Percentiles rank a stretch among this genome's conserved stretches.
Evolutionary conservation across 257 asterid species (phyloP).

Genomic region (Haberlea rhodopensis): DNA sequence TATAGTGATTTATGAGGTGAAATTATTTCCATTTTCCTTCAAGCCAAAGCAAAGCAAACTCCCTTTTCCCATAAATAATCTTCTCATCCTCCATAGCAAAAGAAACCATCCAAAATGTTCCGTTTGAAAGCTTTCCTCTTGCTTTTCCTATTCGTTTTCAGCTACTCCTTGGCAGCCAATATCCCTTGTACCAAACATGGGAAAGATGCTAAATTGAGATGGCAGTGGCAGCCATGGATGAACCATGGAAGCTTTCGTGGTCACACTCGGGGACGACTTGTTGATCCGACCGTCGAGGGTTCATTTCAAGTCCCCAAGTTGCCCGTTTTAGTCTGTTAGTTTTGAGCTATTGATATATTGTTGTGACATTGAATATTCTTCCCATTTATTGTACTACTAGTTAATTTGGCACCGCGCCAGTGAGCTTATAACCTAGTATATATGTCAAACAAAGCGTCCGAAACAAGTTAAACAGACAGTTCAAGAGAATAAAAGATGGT

Average conservation of each 20-base stretch:
- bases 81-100: slow-evolving; percentile 18
- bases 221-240: slow-evolving; percentile 46
- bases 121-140: slow-evolving; percentile 32
- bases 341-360: background rate
- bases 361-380: background rate
- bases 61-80: slow-evolving; percentile 27
- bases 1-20: slow-evolving; percentile 17
- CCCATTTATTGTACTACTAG: background rate
- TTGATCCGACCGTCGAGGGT: slow-evolving; percentile 39
- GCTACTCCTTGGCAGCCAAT: slow-evolving; percentile 24
- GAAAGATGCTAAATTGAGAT: slow-evolving; percentile 26
- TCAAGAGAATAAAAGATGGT: too few species aligned
- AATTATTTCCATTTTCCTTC: slow-evolving; percentile 42
- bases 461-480: too few species aligned
- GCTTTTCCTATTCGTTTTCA: slow-evolving; percentile 35
- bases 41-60: slow-evolving; percentile 42
- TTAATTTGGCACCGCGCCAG: too few species aligned
- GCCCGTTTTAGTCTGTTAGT: slow-evolving; percentile 31
- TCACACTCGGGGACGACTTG: slow-evolving; percentile 36
- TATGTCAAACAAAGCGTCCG: too few species aligned
- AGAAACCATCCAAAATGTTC: slow-evolving; percentile 30
- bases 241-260: slow-evolving; percentile 69
- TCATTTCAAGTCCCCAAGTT: slow-evolving; percentile 36
- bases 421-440: too few species aligned
- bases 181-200: slow-evolving; percentile 15